These are phyloP conservation scores for Globisporangium spinosum DNA, from an alignment of 352 stramenopile species.

Conservation along the genomic window DNA sequence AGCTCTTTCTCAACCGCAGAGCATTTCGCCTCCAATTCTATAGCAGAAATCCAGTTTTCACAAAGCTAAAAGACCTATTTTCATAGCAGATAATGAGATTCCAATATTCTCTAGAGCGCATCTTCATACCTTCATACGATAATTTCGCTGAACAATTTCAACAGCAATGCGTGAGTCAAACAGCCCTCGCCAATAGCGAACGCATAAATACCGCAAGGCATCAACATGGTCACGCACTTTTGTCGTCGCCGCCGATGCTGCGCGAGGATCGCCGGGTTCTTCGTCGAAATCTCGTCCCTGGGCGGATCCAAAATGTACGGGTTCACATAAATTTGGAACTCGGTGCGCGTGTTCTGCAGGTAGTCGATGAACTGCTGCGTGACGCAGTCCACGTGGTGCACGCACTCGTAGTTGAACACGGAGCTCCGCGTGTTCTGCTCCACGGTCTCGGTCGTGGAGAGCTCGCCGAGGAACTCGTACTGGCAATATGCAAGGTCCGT, in stretches of 20 bases:
- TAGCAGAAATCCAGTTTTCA: neutral
- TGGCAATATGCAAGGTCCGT: constrained; percentile 90
- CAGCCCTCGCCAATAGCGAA: neutral
- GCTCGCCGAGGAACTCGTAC: constrained; percentile 92
- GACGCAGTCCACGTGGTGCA: constrained; percentile 86
- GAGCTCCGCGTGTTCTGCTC: constrained; percentile 86
- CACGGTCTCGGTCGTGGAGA: constrained; percentile 90
- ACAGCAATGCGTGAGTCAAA: neutral
- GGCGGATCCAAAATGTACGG: constrained; percentile 84
- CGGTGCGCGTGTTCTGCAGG: constrained; percentile 70
- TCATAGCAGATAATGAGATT: neutral
- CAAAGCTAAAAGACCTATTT: neutral
- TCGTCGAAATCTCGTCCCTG: constrained; percentile 78
- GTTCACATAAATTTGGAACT: constrained; percentile 90
- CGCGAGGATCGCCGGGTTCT: constrained; percentile 65
- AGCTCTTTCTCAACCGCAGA: constrained; percentile 42
- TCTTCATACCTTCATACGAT: constrained; percentile 30
- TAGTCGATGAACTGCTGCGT: constrained; percentile 88
- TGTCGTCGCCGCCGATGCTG: constrained; percentile 46
- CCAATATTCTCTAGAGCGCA: neutral
- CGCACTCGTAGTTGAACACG: constrained; percentile 87
- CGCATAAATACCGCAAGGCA: neutral
- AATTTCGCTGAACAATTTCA: constrained; percentile 28
- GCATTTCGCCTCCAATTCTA: constrained; percentile 60
- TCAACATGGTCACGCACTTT: constrained; percentile 21